A percentile compares a stretch with the other conserved stretches of the same genome.
Conservation (phyloP, 2,329 filamentous ascomycete genomes). For the Fusarium sp. region DNA sequence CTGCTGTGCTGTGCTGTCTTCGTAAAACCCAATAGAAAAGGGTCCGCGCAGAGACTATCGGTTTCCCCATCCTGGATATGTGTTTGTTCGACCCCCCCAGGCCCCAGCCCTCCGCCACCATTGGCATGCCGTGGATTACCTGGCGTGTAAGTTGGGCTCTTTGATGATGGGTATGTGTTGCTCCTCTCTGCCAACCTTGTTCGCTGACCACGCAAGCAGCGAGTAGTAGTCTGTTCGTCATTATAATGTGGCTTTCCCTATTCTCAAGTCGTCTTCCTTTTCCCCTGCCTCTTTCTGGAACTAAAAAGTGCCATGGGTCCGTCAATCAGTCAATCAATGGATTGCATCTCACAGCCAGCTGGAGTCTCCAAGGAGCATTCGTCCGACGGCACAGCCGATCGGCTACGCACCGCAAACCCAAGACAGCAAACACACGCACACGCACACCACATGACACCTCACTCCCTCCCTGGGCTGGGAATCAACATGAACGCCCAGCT, state of each 20-base stretch:
- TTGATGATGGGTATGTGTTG: not conserved
- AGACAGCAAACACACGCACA: constrained; percentile 21
- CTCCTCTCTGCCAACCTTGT: not conserved
- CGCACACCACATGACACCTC: constrained; percentile 4
- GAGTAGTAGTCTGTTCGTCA: constrained; percentile 10
- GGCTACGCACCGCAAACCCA: constrained; percentile 23
- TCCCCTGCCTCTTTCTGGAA: constrained; percentile 3
- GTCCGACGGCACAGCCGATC: constrained; percentile 23
- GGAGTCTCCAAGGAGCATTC: not conserved
- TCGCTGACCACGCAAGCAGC: not conserved
- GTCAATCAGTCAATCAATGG: not conserved
- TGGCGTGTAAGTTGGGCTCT: not conserved
- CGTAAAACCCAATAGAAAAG: constrained; percentile 3
- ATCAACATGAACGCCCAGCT: constrained; percentile 4
- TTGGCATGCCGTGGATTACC: not conserved
- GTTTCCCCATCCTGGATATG: not conserved
- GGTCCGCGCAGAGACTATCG: not conserved
- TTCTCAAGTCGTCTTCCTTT: constrained; percentile 1
- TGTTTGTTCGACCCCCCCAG: not conserved
- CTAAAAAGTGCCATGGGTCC: constrained; percentile 3
- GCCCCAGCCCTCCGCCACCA: not conserved
- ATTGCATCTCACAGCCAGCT: constrained; percentile 3
- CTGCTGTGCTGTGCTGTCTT: constrained; percentile 9
- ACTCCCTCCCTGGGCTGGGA: not conserved
- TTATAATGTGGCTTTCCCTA: constrained; percentile 10